phyloP scores from a whole-genome alignment of 371 early-diverging fungal species.

The Apophysomyces sp. region DNA sequence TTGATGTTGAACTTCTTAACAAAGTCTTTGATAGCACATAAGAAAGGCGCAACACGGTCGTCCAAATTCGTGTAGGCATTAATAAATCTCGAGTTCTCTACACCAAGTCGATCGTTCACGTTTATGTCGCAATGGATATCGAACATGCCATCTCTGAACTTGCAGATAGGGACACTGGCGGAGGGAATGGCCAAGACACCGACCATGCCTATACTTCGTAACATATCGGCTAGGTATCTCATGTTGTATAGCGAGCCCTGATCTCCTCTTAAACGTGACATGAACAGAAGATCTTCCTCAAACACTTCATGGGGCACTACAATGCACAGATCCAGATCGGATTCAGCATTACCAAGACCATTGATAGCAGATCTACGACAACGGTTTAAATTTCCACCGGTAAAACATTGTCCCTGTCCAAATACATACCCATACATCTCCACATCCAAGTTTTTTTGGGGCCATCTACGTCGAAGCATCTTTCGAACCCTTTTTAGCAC shows the following conservation, averaged over 20 bases:
- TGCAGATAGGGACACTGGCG: conserved; percentile 66
- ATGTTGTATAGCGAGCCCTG: conserved; percentile 22
- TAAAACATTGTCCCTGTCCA: neutral
- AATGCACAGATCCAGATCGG: conserved; percentile 38
- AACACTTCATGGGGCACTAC: conserved; percentile 20
- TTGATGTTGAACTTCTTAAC: conserved; percentile 49
- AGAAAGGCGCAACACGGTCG: conserved; percentile 51
- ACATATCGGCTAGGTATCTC: conserved; percentile 7
- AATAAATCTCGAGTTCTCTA: conserved; percentile 59
- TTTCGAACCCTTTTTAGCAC: neutral
- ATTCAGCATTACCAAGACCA: conserved; percentile 15
- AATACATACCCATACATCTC: conserved; percentile 28
- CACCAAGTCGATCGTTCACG: conserved; percentile 51
- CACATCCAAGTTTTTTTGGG: conserved; percentile 9
- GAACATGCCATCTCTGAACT: conserved; percentile 59
- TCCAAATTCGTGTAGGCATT: conserved; percentile 53
- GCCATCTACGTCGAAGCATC: conserved; percentile 16
- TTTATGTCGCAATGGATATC: conserved; percentile 53
- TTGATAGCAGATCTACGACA: conserved; percentile 32
- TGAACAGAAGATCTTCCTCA: conserved; percentile 1
- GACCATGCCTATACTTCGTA: conserved; percentile 22
- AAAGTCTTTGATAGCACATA: conserved; percentile 56
- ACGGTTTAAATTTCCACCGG: no score
- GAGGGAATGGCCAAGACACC: conserved; percentile 14
- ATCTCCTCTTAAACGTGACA: neutral